Base-by-base conservation (phyloP, 2,329 filamentous ascomycete genomes). In the Chaetomium sp. region DNA sequence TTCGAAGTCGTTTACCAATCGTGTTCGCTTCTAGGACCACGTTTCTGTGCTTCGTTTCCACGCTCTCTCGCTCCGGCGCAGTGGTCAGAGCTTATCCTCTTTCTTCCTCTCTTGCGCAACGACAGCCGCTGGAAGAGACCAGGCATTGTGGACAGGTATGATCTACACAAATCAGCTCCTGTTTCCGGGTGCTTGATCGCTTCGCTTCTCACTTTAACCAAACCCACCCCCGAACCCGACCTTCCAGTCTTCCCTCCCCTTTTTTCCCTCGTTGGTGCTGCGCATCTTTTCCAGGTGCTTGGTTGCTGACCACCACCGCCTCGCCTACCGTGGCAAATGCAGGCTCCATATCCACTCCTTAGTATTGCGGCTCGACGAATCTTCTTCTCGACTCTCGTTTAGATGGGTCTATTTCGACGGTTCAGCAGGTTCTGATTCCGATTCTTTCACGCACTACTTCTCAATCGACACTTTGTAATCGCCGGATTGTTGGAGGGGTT, bases 381-480 rank as follows among this genome's bases (percentile, higher is more conserved):
- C 56, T 67, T 51, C 67, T 70, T 69, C 58, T 70, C 66, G 57
- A 69, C 67, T 62, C 31, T 74, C 70, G 62, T 69, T 73, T 75
- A 69, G 65, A 77, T 75, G 74, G 71, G 71, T 71, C 66, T 72
- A 71, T 38, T 62, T 67, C 60, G 72, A 71, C 71, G 72, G 70
- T 83, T 84, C 82, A 84, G 82, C 82, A 80, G 82, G 82, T 77
- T 83, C 82, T 84, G 82, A 84, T 82, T 79, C 68, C 68, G 70
- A 69, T 64, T 67, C 38, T 64, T 42, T 63, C 29, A 67, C 68
- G 57, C 56, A 60, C 61, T 68, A 64, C 62, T 68, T 65, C 27
- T 50, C 51, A 29, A 33, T 53, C 64, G 51, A 65, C 54, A 33
- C 29, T 66, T 67, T 42, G 3, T 57, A 62, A 55, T 63, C 51